These are phyloP conservation scores for Fusarium keratoplasticum DNA, from an alignment of 2,329 filamentous ascomycete genomes.

Conservation along the genomic window DNA sequence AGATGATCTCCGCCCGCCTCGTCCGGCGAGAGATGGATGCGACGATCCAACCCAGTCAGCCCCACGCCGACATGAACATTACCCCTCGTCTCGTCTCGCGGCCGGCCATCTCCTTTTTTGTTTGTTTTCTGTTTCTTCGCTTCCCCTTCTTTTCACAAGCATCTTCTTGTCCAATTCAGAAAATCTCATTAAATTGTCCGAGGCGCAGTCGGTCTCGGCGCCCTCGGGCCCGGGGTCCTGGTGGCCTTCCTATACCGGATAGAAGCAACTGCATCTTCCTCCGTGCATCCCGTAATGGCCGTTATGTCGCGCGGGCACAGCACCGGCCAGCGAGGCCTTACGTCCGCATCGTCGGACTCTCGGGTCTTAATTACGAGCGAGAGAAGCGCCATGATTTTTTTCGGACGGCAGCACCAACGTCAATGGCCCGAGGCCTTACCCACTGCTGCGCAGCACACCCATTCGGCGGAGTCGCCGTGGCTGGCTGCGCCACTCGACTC, in stretches of 20 bases:
- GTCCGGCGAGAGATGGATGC: constrained; percentile 16
- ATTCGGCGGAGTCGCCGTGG: constrained; percentile 34
- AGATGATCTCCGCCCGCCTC: constrained; percentile 30
- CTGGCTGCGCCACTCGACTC: constrained; percentile 19
- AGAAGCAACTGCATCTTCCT: constrained; percentile 11
- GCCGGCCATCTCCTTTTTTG: neutral
- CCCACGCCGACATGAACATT: constrained; percentile 23
- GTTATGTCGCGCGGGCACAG: neutral
- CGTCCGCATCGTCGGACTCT: constrained; percentile 38
- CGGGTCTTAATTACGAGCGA: constrained; percentile 41
- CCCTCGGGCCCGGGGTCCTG: neutral
- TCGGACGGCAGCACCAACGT: neutral
- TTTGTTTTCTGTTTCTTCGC: neutral
- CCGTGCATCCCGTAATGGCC: constrained; percentile 25
- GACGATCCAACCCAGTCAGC: constrained; percentile 13
- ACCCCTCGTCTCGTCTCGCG: neutral
- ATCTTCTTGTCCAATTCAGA: neutral
- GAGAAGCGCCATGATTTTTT: constrained; percentile 23
- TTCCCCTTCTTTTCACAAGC: constrained; percentile 1
- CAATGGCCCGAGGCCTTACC: constrained; percentile 5
- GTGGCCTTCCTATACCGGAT: constrained; percentile 33
- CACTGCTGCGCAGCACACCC: constrained; percentile 11
- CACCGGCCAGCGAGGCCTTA: constrained; percentile 13
- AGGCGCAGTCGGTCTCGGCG: constrained; percentile 2
- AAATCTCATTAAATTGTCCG: neutral